Conservation (phyloP, 23 red algal genomes). For the Chondrus crispus region DNA sequence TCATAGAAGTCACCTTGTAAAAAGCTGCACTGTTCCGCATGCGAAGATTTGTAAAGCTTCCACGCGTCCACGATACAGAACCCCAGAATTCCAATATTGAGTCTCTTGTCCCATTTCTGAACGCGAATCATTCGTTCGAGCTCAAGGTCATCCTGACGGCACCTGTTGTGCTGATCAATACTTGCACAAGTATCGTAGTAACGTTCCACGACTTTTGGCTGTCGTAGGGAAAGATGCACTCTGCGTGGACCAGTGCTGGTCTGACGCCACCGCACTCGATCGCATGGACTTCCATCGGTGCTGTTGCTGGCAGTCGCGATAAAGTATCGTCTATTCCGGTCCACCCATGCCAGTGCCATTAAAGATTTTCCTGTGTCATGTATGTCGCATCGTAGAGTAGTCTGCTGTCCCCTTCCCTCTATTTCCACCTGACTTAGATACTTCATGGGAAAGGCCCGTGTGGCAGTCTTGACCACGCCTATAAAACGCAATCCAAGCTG, state of each 20-base stretch:
- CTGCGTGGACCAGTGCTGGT: not conserved
- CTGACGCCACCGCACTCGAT: not conserved
- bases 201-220: not conserved
- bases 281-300: not conserved
- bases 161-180: slow-evolving; percentile 33
- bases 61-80: slow-evolving; percentile 33
- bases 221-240: not conserved
- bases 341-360: slow-evolving; percentile 29
- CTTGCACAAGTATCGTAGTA: not conserved
- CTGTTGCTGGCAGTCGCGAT: not conserved
- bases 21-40: not conserved
- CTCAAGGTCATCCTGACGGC: slow-evolving; percentile 31
- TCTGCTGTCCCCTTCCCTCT: not conserved
- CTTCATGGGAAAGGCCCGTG: slow-evolving; percentile 4
- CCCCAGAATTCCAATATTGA: not conserved
- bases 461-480: slow-evolving; percentile 30
- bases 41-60: not conserved
- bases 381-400: not conserved
- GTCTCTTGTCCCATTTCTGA: not conserved
- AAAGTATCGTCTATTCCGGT: slow-evolving; percentile 22
- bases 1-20: slow-evolving; percentile 2
- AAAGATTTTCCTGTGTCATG: not conserved
- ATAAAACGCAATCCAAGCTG: slow-evolving; percentile 2
- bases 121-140: not conserved
- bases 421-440: not conserved